phyloP scores from a whole-genome alignment of 495 filamentous ascomycete genomes.

The Aspergillus asperescens region DNA sequence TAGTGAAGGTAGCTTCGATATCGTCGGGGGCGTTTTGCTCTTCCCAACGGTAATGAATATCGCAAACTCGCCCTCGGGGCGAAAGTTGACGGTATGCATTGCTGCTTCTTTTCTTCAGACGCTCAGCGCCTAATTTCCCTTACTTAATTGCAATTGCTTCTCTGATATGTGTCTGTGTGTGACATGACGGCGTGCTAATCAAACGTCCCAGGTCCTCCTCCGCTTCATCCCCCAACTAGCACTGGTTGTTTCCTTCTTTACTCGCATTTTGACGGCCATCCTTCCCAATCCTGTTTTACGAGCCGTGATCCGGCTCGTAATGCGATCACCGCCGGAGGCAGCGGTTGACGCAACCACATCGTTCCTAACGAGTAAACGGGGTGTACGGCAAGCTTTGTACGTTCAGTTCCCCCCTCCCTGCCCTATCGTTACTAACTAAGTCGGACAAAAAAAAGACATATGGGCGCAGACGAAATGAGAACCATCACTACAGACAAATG shows the following conservation, averaged over 20 bases:
- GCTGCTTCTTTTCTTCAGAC: too few species aligned
- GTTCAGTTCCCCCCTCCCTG: slow-evolving; percentile 17
- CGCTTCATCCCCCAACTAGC: slow-evolving; percentile 52
- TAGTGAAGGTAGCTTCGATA: slow-evolving; percentile 28
- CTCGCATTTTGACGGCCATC: slow-evolving; percentile 40
- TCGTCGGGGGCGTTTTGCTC: slow-evolving; percentile 59
- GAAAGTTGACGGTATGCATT: slow-evolving; percentile 49
- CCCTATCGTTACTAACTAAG: not conserved
- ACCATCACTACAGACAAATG: slow-evolving; percentile 72
- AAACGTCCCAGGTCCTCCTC: slow-evolving; percentile 26
- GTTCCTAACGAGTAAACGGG: slow-evolving; percentile 58
- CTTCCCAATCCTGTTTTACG: slow-evolving; percentile 41
- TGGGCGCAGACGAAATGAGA: slow-evolving; percentile 71
- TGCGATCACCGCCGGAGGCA: slow-evolving; percentile 48
- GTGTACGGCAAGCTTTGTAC: slow-evolving; percentile 66
- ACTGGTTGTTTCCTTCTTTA: slow-evolving; percentile 47
- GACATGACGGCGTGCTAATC: too few species aligned
- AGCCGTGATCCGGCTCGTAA: slow-evolving; percentile 40
- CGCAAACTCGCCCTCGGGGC: slow-evolving; percentile 57
- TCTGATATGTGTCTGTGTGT: too few species aligned
- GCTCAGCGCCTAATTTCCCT: not conserved
- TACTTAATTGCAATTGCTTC: not conserved
- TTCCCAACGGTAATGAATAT: slow-evolving; percentile 79
- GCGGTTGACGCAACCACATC: slow-evolving; percentile 54
- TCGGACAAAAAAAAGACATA: slow-evolving; percentile 43